Conservation (phyloP, 176 grass and related monocot species). For the Leersia perrieri region DNA sequence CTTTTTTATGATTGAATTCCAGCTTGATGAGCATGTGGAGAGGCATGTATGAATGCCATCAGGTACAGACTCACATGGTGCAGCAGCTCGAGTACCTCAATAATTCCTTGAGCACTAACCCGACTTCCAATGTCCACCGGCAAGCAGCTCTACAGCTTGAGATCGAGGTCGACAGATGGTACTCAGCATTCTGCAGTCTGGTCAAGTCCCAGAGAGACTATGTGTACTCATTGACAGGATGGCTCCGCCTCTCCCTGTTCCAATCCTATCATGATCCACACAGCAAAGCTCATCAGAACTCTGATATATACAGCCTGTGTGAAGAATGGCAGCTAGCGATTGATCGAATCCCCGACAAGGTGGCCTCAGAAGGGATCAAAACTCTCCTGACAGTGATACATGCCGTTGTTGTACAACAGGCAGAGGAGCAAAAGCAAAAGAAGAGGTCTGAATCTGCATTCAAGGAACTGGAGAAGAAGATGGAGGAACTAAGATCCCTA, state of each 20-base stretch:
- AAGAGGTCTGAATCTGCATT: constrained; percentile 74
- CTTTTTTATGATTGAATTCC: constrained; percentile 37
- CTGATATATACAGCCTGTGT: constrained; percentile 78
- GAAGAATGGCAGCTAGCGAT: constrained; percentile 97
- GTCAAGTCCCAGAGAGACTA: constrained; percentile 90
- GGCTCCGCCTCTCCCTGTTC: constrained; percentile 94
- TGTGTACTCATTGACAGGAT: constrained; percentile 80
- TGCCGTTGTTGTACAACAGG: constrained; percentile 72
- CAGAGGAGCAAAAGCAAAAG: constrained; percentile 89
- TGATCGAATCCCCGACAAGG: constrained; percentile 88
- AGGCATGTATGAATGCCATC: constrained; percentile 98
- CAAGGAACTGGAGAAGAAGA: constrained; percentile 82
- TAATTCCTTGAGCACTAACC: constrained; percentile 54
- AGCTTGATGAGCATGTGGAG: constrained; percentile 99
- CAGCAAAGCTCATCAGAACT: constrained; percentile 49
- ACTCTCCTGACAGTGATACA: constrained; percentile 82
- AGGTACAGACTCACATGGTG: constrained; percentile 97
- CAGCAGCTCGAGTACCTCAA: constrained; percentile 90
- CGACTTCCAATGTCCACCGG: constrained; percentile 73
- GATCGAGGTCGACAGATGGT: constrained; percentile 89
- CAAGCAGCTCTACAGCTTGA: constrained; percentile 88
- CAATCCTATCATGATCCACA: constrained; percentile 70
- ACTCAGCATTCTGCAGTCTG: constrained; percentile 80
- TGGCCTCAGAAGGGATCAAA: constrained; percentile 94
- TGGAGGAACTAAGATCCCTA: constrained; percentile 64